Evolutionary conservation across 2,329 filamentous ascomycete genomes (phyloP).

Genomic region (Aspergillus aculeatinus): DNA sequence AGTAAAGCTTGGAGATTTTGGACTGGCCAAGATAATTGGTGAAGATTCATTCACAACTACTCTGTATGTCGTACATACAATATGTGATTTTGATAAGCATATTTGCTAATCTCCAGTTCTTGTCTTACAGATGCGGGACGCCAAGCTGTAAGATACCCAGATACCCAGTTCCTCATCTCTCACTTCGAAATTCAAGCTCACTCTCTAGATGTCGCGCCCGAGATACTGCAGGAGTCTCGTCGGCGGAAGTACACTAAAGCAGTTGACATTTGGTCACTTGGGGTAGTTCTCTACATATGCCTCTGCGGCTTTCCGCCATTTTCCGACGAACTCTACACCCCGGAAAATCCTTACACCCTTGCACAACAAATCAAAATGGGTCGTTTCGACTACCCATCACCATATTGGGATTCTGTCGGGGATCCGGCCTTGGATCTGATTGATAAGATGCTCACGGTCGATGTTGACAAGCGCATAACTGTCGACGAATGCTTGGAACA

Average conservation of each 20-base stretch:
- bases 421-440: constrained; percentile 90
- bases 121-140: constrained; percentile 67
- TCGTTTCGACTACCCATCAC: constrained; percentile 89
- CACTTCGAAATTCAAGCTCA: constrained; percentile 12
- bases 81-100: background rate
- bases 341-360: constrained; percentile 79
- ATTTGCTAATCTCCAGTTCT: constrained; percentile 13
- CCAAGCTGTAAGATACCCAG: constrained; percentile 68
- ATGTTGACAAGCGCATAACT: constrained; percentile 78
- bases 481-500: constrained; percentile 89
- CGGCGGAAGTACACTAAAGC: constrained; percentile 89
- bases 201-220: constrained; percentile 75
- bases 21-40: constrained; percentile 95
- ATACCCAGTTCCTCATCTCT: constrained; percentile 12
- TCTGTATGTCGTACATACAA: constrained; percentile 52
- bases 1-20: constrained; percentile 94
- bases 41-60: constrained; percentile 98
- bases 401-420: constrained; percentile 89
- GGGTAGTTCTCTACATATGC: constrained; percentile 97
- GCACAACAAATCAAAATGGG: constrained; percentile 88
- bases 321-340: constrained; percentile 82
- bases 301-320: constrained; percentile 96
- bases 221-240: constrained; percentile 80
- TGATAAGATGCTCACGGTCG: constrained; percentile 88
- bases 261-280: constrained; percentile 94